Evolutionary conservation across 2,329 filamentous ascomycete species (phyloP), one percentile per base, ranked within the genome.

Genomic region (Neoarthrinium moseri): DNA sequence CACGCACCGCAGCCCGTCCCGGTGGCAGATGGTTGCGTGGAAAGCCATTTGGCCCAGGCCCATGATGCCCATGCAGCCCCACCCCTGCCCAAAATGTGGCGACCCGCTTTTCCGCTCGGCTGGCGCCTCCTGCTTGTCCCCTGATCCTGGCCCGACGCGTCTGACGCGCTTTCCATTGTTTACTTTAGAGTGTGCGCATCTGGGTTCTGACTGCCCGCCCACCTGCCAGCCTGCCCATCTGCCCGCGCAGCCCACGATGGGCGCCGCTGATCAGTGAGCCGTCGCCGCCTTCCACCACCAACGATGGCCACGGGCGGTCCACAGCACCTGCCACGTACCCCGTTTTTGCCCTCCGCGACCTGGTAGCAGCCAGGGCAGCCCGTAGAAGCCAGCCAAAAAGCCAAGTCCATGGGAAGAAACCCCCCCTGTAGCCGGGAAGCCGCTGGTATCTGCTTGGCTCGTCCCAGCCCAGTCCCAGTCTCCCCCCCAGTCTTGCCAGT

Each of bases 121-220:
- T n/a, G n/a, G n/a, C n/a, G n/a, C n/a, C 3, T 34, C n/a, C 29
- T 17, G 20, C 23, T 34, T 18, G 26, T 15, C 4, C 13, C 10
- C 5, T 30, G 23, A 26, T 13, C 40, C 26, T 17, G 8, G n/a
- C 21, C 32, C 8, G 32, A 44, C 41, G 41, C 41, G 41, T 44
- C 27, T 18, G 10, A 43, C 40, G 40, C 40, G 40, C 29, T 30
- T 43, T 43, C 21, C 22, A 43, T 43, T 44, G 41, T 44, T 44
- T 44, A 44, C 41, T 35, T 44, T 44, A 44, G 39, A 44, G 30
- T 44, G 22, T 44, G 41, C 41, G 41, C 41, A 35, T 36, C 32
- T n/a, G 13, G 17, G 17, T 29, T 33, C 27, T n/a, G 27, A 24
- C 13, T 18, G 22, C 17, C 36, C 36, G 23, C 18, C 38, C 23